Conservation (phyloP, 768 basidiomycete species). For the Leccinum broughii region DNA sequence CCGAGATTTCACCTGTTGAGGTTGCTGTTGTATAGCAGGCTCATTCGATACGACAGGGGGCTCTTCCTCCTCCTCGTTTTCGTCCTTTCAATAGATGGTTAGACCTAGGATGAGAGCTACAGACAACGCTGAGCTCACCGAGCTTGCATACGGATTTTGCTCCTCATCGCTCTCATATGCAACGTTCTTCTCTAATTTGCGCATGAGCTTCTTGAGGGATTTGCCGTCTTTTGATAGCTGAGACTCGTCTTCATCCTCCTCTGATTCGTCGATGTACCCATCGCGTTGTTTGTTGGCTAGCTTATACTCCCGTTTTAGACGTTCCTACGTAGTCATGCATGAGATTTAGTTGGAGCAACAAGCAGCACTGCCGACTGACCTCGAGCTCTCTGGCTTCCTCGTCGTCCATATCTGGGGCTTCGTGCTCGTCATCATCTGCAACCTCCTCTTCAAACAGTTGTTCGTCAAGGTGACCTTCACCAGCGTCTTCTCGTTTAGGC, state of each 20-base stretch:
- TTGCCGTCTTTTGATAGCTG: slow-evolving; percentile 69
- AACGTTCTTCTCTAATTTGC: slow-evolving; percentile 77
- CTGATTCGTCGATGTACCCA: slow-evolving; percentile 69
- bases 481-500: slow-evolving; percentile 62
- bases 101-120: background rate
- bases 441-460: slow-evolving; percentile 81
- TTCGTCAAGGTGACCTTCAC: slow-evolving; percentile 82
- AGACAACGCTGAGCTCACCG: slow-evolving; percentile 45
- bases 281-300: slow-evolving; percentile 74
- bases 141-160: slow-evolving; percentile 75
- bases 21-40: slow-evolving; percentile 43
- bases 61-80: slow-evolving; percentile 79
- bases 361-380: slow-evolving; percentile 40
- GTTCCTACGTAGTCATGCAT: slow-evolving; percentile 52
- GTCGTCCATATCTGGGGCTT: slow-evolving; percentile 71
- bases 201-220: slow-evolving; percentile 84
- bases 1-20: slow-evolving; percentile 48
- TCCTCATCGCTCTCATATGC: slow-evolving; percentile 85
- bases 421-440: slow-evolving; percentile 84
- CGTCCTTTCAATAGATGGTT: slow-evolving; percentile 42
- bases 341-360: background rate
- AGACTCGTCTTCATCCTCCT: slow-evolving; percentile 66
- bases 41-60: slow-evolving; percentile 41
- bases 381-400: slow-evolving; percentile 84
- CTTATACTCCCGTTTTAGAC: slow-evolving; percentile 80